Evolutionary conservation across 169 alveolate species (phyloP), one percentile per base, ranked within the genome.

Genomic region (Eimeria praecox): DNA sequence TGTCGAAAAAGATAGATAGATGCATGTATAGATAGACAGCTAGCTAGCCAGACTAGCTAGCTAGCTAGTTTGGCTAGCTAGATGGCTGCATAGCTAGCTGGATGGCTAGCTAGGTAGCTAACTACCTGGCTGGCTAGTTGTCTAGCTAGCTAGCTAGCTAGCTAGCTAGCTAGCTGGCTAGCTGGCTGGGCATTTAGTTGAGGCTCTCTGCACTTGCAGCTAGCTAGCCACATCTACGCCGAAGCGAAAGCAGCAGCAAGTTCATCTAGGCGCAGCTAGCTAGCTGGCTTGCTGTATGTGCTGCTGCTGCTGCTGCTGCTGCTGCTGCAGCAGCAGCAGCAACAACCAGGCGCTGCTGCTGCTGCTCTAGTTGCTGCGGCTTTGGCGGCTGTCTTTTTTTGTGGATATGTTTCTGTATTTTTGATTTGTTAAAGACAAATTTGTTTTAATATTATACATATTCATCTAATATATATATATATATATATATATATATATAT

Each of bases 361-460:
- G 75, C 75, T 64, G 75, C 56, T 49, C 56, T n/a, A 64, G 75
- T 64, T 64, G 75, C 24, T 64, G 75, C 75, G 6, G 75, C 75
- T n/a, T 64, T 9, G 75, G 56, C 5, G 56, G 12, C n/a, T n/a
- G n/a, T n/a, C n/a, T n/a, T 49, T 8, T 49, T 49, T 49, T 12
- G 56, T 49, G 5, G 5, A 49, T 49, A 12, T 5, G 56, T 49
- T 12, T 5, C 56, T 49, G 56, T 49, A 49, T 49, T 49, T 49
- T 49, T 49, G 20, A 8, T 49, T 49, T 5, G 5, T 49, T 49
- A 49, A 49, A 49, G 20, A 49, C 5, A 49, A 49, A 49, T 49
- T 12, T 49, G 18, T 4, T n/a, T 64, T 18, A 64, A 64, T n/a
- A 16, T 16, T 16, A 64, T n/a, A 24, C 27, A n/a, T 18, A n/a